Evolutionary conservation across 2,329 filamentous ascomycete species (phyloP).

Genomic region (Cercospora citrullina): DNA sequence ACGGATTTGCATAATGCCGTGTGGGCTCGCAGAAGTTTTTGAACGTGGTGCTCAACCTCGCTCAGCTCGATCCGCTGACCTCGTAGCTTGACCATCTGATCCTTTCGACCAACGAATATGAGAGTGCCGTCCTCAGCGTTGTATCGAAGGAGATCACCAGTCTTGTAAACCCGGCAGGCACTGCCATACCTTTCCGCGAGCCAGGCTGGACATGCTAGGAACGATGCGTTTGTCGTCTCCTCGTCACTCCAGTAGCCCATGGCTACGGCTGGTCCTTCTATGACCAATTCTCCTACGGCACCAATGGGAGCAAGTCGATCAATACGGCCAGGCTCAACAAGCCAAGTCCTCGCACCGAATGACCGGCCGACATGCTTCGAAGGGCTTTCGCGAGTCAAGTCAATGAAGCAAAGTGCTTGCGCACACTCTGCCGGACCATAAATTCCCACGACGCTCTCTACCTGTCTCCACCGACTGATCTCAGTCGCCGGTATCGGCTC

Average conservation of each 20-base stretch:
- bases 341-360: conserved; percentile 14
- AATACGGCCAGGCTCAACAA: conserved; percentile 14
- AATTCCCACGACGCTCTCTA: conserved; percentile 44
- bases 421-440: conserved; percentile 47
- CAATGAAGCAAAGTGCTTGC: conserved; percentile 11
- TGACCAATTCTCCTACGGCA: conserved; percentile 14
- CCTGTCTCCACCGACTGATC: conserved; percentile 42
- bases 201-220: conserved; percentile 4
- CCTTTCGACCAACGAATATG: conserved; percentile 62
- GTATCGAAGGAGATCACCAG: conserved; percentile 60
- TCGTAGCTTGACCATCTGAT: conserved; percentile 75
- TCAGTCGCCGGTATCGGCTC: conserved; percentile 44
- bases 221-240: neutral
- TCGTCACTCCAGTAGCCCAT: conserved; percentile 21
- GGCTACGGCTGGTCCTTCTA: conserved; percentile 14
- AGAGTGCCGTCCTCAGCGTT: conserved; percentile 49
- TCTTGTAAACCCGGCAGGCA: conserved; percentile 33
- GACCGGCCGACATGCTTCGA: conserved; percentile 10
- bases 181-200: conserved; percentile 39
- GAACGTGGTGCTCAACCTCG: conserved; percentile 59
- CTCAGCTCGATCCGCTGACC: conserved; percentile 74
- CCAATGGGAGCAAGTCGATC: conserved; percentile 37
- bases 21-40: conserved; percentile 2
- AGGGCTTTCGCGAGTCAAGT: conserved; percentile 3
- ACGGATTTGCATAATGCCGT: conserved; percentile 2